Percentiles rank a stretch among this genome's conserved stretches.
Conservation (phyloP, 78 protist species). For the Guillardia theta region DNA sequence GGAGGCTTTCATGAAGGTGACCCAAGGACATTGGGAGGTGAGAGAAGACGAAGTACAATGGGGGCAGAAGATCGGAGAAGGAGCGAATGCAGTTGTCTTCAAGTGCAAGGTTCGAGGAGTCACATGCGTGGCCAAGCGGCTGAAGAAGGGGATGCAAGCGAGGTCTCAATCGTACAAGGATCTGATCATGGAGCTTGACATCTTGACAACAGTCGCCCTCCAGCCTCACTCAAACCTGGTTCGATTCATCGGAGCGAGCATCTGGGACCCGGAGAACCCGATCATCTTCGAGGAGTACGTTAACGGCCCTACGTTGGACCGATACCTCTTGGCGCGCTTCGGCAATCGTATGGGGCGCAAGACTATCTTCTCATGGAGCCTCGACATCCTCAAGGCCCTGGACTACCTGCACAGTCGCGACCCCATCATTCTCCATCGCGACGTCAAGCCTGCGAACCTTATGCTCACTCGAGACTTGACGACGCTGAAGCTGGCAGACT, state of each 20-base stretch:
- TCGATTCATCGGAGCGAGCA: not conserved
- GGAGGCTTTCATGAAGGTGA: too few relatives aligned
- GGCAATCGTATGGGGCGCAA: too few relatives aligned
- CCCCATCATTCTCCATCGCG: conserved; percentile 6
- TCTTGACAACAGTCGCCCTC: not conserved
- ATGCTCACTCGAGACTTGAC: not conserved
- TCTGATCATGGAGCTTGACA: not conserved
- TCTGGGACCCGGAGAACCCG: not conserved
- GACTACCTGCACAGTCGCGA: not conserved
- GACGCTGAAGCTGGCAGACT: not conserved
- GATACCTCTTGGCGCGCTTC: not conserved
- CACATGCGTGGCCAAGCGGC: not conserved
- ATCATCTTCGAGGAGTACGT: not conserved
- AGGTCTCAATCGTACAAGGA: not conserved
- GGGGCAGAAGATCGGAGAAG: not conserved
- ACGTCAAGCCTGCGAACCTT: not conserved
- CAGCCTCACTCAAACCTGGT: not conserved
- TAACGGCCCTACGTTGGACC: not conserved
- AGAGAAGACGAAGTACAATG: not conserved
- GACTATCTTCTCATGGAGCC: not conserved
- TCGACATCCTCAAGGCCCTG: not conserved
- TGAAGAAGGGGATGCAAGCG: not conserved
- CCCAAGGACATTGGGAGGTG: not conserved
- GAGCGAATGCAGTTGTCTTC: not conserved
- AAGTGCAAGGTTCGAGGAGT: not conserved